phyloP scores from a whole-genome alignment of 1,284 basidiomycete genomes.

The Cutaneotrichosporon cavernicola region DNA sequence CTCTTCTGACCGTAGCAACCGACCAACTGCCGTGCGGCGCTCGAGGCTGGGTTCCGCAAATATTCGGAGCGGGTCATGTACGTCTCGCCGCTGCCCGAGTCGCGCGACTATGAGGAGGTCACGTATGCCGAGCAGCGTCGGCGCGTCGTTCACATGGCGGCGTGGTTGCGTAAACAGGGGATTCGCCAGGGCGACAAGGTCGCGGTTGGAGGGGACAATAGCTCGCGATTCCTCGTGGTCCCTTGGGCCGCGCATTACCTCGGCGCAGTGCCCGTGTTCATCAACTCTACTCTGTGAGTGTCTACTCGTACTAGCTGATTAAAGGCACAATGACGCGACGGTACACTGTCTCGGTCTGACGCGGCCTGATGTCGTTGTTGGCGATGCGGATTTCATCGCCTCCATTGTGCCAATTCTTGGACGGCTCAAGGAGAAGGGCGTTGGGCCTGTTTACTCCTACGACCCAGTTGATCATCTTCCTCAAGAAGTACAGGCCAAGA shows the following conservation, averaged over 20 bases:
- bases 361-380: conserved; percentile 33
- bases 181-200: conserved; percentile 35
- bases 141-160: conserved; percentile 29
- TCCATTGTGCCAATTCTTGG: conserved; percentile 21
- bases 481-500: too few relatives aligned
- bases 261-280: conserved; percentile 39
- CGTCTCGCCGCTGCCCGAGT: conserved; percentile 18
- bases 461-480: background rate
- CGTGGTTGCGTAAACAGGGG: conserved; percentile 38
- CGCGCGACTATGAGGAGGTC: conserved; percentile 20
- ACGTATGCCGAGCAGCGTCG: conserved; percentile 37
- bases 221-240: conserved; percentile 37
- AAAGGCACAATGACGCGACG: conserved; percentile 21
- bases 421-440: conserved; percentile 2
- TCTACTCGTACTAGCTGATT: background rate
- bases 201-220: conserved; percentile 43
- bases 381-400: conserved; percentile 36
- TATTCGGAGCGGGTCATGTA: conserved; percentile 37
- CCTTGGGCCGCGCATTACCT: conserved; percentile 43
- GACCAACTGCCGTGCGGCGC: conserved; percentile 36
- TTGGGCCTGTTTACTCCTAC: conserved; percentile 19
- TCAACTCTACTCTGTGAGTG: conserved; percentile 48
- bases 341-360: conserved; percentile 37
- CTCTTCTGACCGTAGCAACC: conserved; percentile 16
- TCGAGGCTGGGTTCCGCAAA: conserved; percentile 26